Conservation (phyloP, 208 protist genomes). For the Porcisia hertigi region DNA sequence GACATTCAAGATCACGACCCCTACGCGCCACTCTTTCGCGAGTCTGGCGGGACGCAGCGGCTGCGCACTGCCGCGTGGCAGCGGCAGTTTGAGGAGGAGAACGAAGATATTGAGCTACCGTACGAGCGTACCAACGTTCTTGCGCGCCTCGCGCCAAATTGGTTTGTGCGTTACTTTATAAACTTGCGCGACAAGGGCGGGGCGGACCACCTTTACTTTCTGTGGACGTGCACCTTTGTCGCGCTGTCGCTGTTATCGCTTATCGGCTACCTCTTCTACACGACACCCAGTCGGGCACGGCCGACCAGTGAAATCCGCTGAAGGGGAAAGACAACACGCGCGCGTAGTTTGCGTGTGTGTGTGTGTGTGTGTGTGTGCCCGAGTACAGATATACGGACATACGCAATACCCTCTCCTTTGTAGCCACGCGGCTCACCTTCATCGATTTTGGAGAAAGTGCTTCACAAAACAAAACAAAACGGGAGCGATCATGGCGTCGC, state of each 20-base stretch:
- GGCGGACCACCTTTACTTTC: slow-evolving; percentile 45
- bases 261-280: slow-evolving; percentile 78
- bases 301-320: slow-evolving; percentile 70
- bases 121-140: slow-evolving; percentile 85
- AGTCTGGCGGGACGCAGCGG: slow-evolving; percentile 47
- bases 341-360: not conserved
- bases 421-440: too few relatives aligned
- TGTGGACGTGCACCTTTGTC: slow-evolving; percentile 34
- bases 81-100: slow-evolving; percentile 88
- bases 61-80: slow-evolving; percentile 83
- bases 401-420: too few relatives aligned
- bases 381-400: too few relatives aligned
- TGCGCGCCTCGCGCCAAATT: slow-evolving; percentile 73
- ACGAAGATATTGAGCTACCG: slow-evolving; percentile 73
- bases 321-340: not conserved
- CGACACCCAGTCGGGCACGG: slow-evolving; percentile 53
- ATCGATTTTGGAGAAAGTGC: too few relatives aligned
- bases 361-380: too few relatives aligned
- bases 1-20: slow-evolving; percentile 80
- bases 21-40: slow-evolving; percentile 70
- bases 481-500: too few relatives aligned
- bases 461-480: too few relatives aligned
- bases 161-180: slow-evolving; percentile 87
- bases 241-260: slow-evolving; percentile 35
- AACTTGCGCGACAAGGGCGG: slow-evolving; percentile 78